Percentiles rank a stretch among this genome's conserved stretches.
Evolutionary conservation across 371 early-diverging fungal species (phyloP).

Genomic region (Mortierella sp.): DNA sequence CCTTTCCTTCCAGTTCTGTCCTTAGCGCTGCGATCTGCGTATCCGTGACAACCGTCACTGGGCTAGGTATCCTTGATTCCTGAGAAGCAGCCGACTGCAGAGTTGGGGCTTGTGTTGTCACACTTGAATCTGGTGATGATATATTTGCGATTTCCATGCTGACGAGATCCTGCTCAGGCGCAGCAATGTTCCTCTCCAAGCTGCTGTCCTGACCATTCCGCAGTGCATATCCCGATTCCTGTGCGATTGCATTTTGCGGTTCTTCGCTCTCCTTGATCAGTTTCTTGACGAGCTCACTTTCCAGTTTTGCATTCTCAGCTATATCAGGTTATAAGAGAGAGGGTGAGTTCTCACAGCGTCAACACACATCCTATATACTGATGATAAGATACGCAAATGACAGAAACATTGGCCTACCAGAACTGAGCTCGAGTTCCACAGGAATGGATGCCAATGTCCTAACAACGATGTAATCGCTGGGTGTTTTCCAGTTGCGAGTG

Average conservation of each 20-base stretch:
- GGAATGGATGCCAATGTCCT: conserved; percentile 54
- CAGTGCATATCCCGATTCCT: neutral
- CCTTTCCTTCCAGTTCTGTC: conserved; percentile 49
- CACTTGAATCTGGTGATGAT: neutral
- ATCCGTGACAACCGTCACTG: conserved; percentile 18
- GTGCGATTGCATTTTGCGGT: conserved; percentile 14
- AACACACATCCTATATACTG: too few relatives aligned
- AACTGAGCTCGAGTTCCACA: conserved; percentile 48
- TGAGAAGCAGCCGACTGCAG: neutral
- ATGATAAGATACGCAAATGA: neutral
- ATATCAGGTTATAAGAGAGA: neutral
- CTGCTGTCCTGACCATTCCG: neutral
- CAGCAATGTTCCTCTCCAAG: neutral
- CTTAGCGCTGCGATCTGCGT: conserved; percentile 27
- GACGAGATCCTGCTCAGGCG: neutral
- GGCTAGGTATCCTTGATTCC: conserved; percentile 2
- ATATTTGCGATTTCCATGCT: neutral
- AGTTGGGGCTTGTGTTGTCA: neutral
- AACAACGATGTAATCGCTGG: conserved; percentile 56
- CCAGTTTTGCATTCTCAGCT: conserved; percentile 38
- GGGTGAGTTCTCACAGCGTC: too few relatives aligned
- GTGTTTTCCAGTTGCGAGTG: conserved; percentile 56
- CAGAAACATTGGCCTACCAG: conserved; percentile 28
- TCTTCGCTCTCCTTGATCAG: conserved; percentile 20
- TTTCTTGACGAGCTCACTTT: conserved; percentile 36